Conservation (phyloP, 805 yeast genomes). For the Metschnikowia kofuensis region DNA sequence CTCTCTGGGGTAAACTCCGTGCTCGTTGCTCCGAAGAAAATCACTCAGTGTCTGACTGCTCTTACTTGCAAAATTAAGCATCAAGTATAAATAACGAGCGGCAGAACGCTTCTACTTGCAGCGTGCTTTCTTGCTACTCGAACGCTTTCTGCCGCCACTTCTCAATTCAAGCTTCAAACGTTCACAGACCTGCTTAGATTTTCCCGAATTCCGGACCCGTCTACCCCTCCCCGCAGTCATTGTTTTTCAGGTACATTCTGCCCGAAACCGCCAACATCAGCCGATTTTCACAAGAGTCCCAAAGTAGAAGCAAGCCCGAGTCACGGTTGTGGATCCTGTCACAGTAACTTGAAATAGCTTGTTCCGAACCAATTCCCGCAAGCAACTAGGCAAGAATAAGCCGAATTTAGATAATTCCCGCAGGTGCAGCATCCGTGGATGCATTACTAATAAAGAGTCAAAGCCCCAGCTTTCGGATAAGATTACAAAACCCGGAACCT, state of each 20-base stretch:
- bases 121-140: too few species aligned
- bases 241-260: neutral
- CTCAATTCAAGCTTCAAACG: neutral
- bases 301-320: neutral
- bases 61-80: neutral
- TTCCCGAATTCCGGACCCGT: neutral
- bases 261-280: neutral
- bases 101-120: neutral
- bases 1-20: neutral
- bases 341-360: neutral
- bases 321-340: neutral
- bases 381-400: neutral
- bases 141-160: neutral
- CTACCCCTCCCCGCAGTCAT: neutral
- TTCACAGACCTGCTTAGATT: neutral
- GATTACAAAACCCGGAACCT: neutral
- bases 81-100: neutral
- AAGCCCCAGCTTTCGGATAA: neutral
- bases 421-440: neutral
- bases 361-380: neutral
- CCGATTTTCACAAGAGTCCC: neutral
- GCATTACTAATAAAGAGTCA: slow-evolving; percentile 1
- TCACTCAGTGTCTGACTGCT: neutral
- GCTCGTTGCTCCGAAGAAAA: neutral
- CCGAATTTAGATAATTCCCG: neutral